Percentiles rank a stretch among this genome's conserved stretches.
Conservation (phyloP, 306 rosid genomes). For the Prunus mume region DNA sequence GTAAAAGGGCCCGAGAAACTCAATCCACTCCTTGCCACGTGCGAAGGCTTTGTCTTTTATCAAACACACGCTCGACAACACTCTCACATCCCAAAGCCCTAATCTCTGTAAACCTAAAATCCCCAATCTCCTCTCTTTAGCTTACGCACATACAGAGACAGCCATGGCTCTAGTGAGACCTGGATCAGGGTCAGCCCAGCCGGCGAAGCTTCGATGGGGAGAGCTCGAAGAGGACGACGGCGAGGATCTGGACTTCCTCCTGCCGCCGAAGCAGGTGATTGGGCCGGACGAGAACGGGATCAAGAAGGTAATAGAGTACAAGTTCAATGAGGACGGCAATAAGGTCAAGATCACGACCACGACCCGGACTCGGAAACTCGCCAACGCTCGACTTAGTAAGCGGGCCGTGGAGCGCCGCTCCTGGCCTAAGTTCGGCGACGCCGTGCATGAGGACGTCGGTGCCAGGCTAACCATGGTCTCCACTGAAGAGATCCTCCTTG, state of each 20-base stretch:
- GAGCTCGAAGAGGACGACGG: conserved; percentile 85
- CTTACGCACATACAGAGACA: neutral
- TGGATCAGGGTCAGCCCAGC: conserved; percentile 23
- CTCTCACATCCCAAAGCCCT: neutral
- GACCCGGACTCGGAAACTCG: conserved; percentile 66
- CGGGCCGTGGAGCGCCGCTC: conserved; percentile 58
- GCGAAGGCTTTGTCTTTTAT: neutral
- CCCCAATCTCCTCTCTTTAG: neutral
- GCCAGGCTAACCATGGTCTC: conserved; percentile 87
- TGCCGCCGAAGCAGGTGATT: conserved; percentile 75
- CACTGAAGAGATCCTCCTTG: conserved; percentile 87
- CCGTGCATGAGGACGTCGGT: conserved; percentile 80
- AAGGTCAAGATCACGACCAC: conserved; percentile 76
- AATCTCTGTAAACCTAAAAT: neutral
- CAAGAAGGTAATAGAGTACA: conserved; percentile 71
- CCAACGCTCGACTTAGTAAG: conserved; percentile 57
- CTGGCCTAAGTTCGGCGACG: conserved; percentile 93
- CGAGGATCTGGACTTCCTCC: conserved; percentile 72
- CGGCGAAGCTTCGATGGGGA: conserved; percentile 49
- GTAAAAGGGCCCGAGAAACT: neutral
- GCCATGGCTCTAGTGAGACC: conserved; percentile 20
- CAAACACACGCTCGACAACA: neutral
- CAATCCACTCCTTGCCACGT: neutral
- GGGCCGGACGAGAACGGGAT: conserved; percentile 86
- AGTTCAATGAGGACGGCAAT: conserved; percentile 74